Evolutionary conservation across 805 yeast genomes (phyloP).

Genomic region (Zygosaccharomyces gambellarensis): DNA sequence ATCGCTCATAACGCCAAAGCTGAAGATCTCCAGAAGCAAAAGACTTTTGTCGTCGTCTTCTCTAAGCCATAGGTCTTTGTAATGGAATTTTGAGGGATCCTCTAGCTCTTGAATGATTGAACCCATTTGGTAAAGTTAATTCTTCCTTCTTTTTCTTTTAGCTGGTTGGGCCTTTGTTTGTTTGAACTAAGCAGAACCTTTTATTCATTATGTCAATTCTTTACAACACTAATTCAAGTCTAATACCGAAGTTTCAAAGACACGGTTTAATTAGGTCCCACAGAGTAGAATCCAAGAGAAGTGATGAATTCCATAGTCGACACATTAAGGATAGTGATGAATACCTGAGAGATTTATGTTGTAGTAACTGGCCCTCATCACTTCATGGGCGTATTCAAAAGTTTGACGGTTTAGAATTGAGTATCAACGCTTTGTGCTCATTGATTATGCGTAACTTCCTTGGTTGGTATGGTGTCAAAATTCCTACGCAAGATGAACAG

Average conservation of each 20-base stretch:
- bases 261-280: constrained; percentile 11
- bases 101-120: constrained; percentile 14
- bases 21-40: constrained; percentile 23
- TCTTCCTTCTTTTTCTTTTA: background rate
- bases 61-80: constrained; percentile 26
- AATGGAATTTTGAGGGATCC: constrained; percentile 20
- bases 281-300: constrained; percentile 4
- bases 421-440: constrained; percentile 24
- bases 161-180: background rate
- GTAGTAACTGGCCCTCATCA: constrained; percentile 22
- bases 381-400: constrained; percentile 14
- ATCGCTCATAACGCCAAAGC: constrained; percentile 28
- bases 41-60: constrained; percentile 2
- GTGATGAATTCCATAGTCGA: constrained; percentile 19
- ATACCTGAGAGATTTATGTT: constrained; percentile 27
- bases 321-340: constrained; percentile 20
- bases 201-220: constrained; percentile 13
- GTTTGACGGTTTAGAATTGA: constrained; percentile 14
- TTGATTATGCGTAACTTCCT: constrained; percentile 27
- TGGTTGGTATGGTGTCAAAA: constrained; percentile 33
- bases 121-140: background rate
- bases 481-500: constrained; percentile 25
- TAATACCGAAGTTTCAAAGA: constrained; percentile 28
- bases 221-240: constrained; percentile 30
- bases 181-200: background rate